Percentiles rank a stretch among this genome's conserved stretches.
These are phyloP conservation scores for Arxiozyma telluris DNA, from an alignment of 1,139 yeast genomes.

Conservation along the genomic window DNA sequence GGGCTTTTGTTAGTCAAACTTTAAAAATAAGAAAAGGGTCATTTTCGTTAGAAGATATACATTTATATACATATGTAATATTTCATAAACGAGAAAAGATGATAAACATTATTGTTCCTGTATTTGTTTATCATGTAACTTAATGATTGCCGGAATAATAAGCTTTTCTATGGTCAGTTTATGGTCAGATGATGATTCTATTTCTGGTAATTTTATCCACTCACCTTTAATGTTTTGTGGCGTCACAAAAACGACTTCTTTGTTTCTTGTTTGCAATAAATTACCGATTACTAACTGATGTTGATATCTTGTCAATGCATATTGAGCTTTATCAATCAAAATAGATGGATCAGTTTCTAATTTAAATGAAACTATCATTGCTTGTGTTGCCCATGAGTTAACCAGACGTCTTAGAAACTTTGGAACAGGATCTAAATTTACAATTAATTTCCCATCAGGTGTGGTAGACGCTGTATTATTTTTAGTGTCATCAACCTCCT, in stretches of 20 bases:
- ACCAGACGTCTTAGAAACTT: slow-evolving; percentile 82
- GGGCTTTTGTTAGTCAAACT: neutral
- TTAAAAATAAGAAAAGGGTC: neutral
- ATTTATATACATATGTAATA: too few relatives aligned
- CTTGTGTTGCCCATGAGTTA: slow-evolving; percentile 89
- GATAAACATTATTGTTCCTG: neutral
- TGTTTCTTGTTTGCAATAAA: slow-evolving; percentile 77
- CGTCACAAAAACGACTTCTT: slow-evolving; percentile 79
- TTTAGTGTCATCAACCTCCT: neutral
- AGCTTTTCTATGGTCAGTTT: slow-evolving; percentile 32
- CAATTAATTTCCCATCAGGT: slow-evolving; percentile 56
- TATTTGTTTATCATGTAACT: slow-evolving; percentile 38
- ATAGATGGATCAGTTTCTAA: slow-evolving; percentile 77
- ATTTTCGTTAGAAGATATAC: too few relatives aligned
- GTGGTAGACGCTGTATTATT: slow-evolving; percentile 15
- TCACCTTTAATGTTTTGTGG: slow-evolving; percentile 32
- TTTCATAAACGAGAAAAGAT: too few relatives aligned
- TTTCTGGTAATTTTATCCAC: slow-evolving; percentile 44
- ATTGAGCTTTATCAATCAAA: slow-evolving; percentile 62
- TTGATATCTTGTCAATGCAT: slow-evolving; percentile 73
- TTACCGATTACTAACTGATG: slow-evolving; percentile 96
- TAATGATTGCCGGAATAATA: slow-evolving; percentile 68
- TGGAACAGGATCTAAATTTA: slow-evolving; percentile 91
- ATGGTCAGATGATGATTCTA: neutral
- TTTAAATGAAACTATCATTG: slow-evolving; percentile 92